These are phyloP conservation scores for Dacryopinax primogenitus DNA, from an alignment of 768 basidiomycete species.

Conservation along the genomic window DNA sequence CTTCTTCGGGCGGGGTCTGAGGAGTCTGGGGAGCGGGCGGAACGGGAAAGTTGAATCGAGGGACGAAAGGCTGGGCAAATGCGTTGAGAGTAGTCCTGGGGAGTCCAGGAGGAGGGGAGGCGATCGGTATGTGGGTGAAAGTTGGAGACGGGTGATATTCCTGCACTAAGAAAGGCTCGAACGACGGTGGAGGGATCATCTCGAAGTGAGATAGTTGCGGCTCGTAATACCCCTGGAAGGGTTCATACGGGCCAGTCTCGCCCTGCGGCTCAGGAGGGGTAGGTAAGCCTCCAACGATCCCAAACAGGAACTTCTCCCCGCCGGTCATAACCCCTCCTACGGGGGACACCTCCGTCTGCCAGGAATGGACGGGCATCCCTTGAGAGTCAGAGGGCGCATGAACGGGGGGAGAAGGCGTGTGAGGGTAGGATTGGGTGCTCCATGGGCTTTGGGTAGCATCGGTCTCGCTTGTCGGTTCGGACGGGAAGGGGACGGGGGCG, in stretches of 20 bases:
- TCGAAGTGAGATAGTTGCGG: not conserved
- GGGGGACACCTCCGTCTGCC: slow-evolving; percentile 4
- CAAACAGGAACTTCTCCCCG: slow-evolving; percentile 9
- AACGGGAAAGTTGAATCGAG: not conserved
- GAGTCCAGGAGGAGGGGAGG: not conserved
- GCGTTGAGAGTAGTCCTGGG: not conserved
- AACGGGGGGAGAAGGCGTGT: slow-evolving; percentile 3
- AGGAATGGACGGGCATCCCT: not conserved
- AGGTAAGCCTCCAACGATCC: not conserved
- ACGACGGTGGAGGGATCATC: not conserved
- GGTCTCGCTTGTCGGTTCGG: not conserved
- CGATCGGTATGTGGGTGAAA: not conserved
- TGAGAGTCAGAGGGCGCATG: not conserved
- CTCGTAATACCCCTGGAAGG: not conserved
- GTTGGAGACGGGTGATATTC: not conserved
- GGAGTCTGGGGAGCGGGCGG: not conserved
- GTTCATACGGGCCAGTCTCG: not conserved
- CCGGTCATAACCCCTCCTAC: not conserved
- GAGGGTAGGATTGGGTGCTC: not conserved
- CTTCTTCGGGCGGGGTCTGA: not conserved
- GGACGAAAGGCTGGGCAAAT: slow-evolving; percentile 2
- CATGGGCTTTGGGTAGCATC: not conserved
- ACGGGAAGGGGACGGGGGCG: not conserved
- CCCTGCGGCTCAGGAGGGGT: not conserved
- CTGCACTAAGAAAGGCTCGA: not conserved